These are phyloP conservation scores for Pestalotiopsis sp. DNA, from an alignment of 2,329 filamentous ascomycete species.

Conservation along the genomic window DNA sequence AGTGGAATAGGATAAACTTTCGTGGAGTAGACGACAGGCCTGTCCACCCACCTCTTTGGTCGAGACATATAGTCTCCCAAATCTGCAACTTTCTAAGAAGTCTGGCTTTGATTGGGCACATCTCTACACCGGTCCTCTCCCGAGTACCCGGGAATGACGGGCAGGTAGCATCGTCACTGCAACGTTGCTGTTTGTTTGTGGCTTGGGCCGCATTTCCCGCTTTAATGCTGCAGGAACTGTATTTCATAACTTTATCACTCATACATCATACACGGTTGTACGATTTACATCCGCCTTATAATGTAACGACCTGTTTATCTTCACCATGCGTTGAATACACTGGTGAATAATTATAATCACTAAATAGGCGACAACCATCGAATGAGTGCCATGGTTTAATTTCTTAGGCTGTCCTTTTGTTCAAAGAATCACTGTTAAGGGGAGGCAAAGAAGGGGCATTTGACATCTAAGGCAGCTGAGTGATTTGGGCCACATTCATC, in stretches of 20 bases:
- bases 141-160: too few relatives aligned
- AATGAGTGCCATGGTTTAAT: background rate
- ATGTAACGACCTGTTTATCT: background rate
- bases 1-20: too few relatives aligned
- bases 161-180: background rate
- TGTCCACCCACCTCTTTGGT: too few relatives aligned
- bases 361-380: background rate
- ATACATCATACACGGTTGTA: background rate
- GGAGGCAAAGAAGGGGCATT: background rate
- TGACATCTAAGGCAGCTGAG: background rate
- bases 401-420: background rate
- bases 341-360: background rate
- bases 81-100: too few relatives aligned
- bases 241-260: background rate
- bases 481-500: background rate
- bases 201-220: background rate
- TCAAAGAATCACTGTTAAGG: background rate
- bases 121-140: too few relatives aligned
- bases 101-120: too few relatives aligned
- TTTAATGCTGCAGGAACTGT: background rate
- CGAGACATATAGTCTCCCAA: too few relatives aligned
- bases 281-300: background rate
- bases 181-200: background rate
- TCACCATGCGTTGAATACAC: background rate
- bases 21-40: too few relatives aligned